Base-by-base conservation (phyloP, 169 alveolate genomes). In the Plasmodium yoelii region DNA sequence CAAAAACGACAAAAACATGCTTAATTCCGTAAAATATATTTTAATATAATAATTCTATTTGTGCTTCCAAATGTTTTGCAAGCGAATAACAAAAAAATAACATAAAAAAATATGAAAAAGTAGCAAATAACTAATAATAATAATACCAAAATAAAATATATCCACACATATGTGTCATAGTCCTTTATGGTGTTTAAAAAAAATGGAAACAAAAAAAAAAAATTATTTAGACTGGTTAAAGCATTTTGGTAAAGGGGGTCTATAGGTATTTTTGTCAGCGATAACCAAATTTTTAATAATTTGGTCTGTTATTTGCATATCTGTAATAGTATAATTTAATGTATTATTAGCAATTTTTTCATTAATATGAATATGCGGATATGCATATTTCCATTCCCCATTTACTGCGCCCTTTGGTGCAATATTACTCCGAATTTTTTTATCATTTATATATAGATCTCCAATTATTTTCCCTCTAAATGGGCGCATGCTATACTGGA, bases 361-460 rank as follows among this genome's bases (percentile, higher is more conserved):
- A 77, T 56, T 63, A 47, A 77, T 63, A 19, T 63, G 55, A 34
- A 51, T 77, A 74, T 88, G 88, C 0, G 95, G 95, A 39, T 59
- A 73, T 24, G 95, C 69, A 80, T 87, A 92, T 28, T 92, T 74
- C 96, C 96, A 93, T 61, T 73, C 94, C 2, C 96, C 96, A 55
- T 94, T 92, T 55, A 93, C 73, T n/a, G 94, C 57, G 13, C 96
- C 96, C 18, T 90, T 61, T 51, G 96, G 88, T 42, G 91, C 70
- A 15, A 93, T 92, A 72, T 92, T 92, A 61, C 64, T 34, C 69
- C 87, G 19, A 6, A 93, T 61, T 57, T 92, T 92, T 22, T 44
- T 74, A 12, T 94, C 95, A 47, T 59, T 73, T 55, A 75, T 34
- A 89, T 93, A 93, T 18, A 93, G 49, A 59, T 93, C 96, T 10